Percentiles rank a stretch among this genome's conserved stretches.
Conservation (phyloP, 148 eudicot species). For the Persicaria tinctoria region DNA sequence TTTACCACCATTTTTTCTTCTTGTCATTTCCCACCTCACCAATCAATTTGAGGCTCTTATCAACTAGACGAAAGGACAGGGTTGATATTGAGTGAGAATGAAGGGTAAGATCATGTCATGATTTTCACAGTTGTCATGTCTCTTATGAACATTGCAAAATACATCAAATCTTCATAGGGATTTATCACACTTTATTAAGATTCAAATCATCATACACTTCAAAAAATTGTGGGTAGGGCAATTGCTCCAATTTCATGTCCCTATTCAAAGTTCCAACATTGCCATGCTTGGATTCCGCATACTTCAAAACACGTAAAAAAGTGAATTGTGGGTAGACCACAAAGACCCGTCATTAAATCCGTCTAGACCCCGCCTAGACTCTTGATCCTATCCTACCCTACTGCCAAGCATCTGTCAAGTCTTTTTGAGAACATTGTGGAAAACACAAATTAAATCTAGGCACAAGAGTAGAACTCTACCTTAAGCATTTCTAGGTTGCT, state of each 20-base stretch:
- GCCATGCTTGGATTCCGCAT: neutral
- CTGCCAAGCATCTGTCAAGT: no score
- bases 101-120: slow-evolving; percentile 5
- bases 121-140: slow-evolving; percentile 12
- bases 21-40: neutral
- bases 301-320: no score
- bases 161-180: slow-evolving; percentile 5
- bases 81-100: neutral
- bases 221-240: neutral
- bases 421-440: no score
- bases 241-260: neutral
- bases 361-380: no score
- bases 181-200: neutral
- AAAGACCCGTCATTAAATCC: no score
- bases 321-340: no score
- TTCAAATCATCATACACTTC: neutral
- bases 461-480: no score
- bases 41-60: neutral
- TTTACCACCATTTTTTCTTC: neutral
- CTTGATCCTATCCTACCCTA: no score
- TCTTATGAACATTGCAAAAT: neutral
- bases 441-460: no score
- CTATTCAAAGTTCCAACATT: slow-evolving; percentile 6
- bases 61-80: neutral
- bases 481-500: no score